Evolutionary conservation across 176 grass and related monocot species (phyloP).

Genomic region (Secale cereale): DNA sequence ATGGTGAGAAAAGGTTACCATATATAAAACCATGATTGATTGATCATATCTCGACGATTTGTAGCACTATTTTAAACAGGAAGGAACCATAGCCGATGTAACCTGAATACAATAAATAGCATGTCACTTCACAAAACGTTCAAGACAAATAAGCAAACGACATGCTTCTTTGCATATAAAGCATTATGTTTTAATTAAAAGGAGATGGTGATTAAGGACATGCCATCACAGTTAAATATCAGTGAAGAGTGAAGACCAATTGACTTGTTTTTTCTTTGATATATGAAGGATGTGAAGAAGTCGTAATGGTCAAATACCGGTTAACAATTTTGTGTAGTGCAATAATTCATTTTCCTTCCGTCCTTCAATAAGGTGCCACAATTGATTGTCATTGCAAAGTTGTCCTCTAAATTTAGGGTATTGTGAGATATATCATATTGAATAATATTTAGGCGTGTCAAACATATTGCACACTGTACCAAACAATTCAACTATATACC

Average conservation of each 20-base stretch:
- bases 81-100: constrained; percentile 86
- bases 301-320: constrained; percentile 40
- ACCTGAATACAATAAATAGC: constrained; percentile 54
- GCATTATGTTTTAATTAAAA: not conserved
- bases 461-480: not conserved
- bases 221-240: not conserved
- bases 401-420: constrained; percentile 93
- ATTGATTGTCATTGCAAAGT: constrained; percentile 67
- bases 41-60: constrained; percentile 73
- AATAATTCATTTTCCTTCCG: constrained; percentile 71
- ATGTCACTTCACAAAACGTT: not conserved
- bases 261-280: not conserved
- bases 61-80: constrained; percentile 68
- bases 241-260: not conserved
- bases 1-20: constrained; percentile 49
- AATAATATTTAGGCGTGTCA: not conserved
- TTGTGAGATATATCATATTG: constrained; percentile 38
- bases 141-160: constrained; percentile 8
- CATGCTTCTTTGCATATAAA: not conserved
- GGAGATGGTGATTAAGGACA: not conserved
- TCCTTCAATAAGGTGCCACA: constrained; percentile 83
- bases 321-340: constrained; percentile 94
- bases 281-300: constrained; percentile 16
- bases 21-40: constrained; percentile 86
- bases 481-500: constrained; percentile 30